These are phyloP conservation scores for Galerina sulciceps DNA, from an alignment of 768 basidiomycete genomes.

Conservation along the genomic window DNA sequence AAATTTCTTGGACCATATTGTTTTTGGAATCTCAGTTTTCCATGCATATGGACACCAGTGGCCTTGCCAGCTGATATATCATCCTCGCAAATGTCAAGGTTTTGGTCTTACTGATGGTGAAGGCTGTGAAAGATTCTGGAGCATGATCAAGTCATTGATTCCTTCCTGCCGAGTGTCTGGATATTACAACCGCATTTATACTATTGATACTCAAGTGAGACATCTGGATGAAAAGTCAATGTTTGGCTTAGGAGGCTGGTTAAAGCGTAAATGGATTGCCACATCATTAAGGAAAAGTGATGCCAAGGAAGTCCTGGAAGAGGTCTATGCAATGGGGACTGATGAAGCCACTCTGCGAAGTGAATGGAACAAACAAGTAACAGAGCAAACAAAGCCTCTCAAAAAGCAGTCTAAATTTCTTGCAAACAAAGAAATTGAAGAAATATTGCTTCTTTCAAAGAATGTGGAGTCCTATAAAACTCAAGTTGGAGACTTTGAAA, in stretches of 20 bases:
- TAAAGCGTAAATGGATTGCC: slow-evolving; percentile 1
- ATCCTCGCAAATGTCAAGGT: slow-evolving; percentile 34
- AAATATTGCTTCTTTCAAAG: slow-evolving; percentile 8
- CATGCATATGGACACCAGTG: slow-evolving; percentile 46
- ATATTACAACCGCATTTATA: no score
- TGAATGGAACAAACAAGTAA: slow-evolving; percentile 21
- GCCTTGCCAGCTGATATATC: slow-evolving; percentile 39
- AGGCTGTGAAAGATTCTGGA: slow-evolving; percentile 28
- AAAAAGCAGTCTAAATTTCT: slow-evolving; percentile 7
- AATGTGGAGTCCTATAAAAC: neutral
- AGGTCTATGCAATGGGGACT: neutral
- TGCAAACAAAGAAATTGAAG: slow-evolving; percentile 5
- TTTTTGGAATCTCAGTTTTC: slow-evolving; percentile 37
- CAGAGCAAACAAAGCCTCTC: slow-evolving; percentile 10
- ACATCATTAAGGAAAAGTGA: neutral
- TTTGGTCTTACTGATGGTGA: slow-evolving; percentile 32
- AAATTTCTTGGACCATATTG: slow-evolving; percentile 22
- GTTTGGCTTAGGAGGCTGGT: slow-evolving; percentile 1
- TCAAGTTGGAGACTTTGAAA: no score
- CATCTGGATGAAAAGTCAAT: neutral
- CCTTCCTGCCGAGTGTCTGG: no score
- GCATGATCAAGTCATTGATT: no score
- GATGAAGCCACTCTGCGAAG: neutral
- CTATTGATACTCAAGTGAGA: no score
- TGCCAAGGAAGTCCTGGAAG: neutral